Evolutionary conservation across 306 rosid species (phyloP).

Genomic region (Corylus americana): DNA sequence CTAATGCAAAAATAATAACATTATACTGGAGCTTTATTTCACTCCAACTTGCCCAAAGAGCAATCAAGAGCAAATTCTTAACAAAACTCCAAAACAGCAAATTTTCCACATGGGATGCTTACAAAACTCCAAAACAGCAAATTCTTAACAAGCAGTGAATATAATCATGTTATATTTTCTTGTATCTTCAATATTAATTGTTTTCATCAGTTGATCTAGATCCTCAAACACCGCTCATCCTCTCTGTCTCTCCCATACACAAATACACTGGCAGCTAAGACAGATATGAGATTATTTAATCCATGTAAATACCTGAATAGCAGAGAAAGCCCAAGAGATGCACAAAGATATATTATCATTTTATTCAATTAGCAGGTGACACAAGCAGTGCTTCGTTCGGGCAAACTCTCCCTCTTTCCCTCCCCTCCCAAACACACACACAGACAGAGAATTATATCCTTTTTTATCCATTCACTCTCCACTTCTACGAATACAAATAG

Average conservation of each 20-base stretch:
- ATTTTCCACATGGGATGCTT: neutral
- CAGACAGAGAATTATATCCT: neutral
- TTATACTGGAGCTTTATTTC: neutral
- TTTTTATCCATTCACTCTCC: no score
- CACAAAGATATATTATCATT: neutral
- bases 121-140: neutral
- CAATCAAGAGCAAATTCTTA: neutral
- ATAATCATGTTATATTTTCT: neutral
- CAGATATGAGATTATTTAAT: neutral
- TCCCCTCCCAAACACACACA: neutral
- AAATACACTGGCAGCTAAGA: neutral
- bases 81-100: neutral
- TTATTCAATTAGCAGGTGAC: neutral
- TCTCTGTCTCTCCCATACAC: neutral
- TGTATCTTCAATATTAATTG: neutral
- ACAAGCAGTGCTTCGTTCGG: neutral
- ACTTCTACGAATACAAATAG: neutral
- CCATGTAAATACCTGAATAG: neutral
- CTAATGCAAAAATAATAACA: neutral
- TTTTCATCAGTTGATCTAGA: neutral
- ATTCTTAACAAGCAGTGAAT: neutral
- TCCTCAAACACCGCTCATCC: neutral
- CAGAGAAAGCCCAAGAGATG: neutral
- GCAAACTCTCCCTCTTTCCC: neutral
- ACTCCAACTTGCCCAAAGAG: constrained; percentile 7